These are phyloP conservation scores for Pestalotiopsis sp. DNA, from an alignment of 2,329 filamentous ascomycete species.

Conservation along the genomic window DNA sequence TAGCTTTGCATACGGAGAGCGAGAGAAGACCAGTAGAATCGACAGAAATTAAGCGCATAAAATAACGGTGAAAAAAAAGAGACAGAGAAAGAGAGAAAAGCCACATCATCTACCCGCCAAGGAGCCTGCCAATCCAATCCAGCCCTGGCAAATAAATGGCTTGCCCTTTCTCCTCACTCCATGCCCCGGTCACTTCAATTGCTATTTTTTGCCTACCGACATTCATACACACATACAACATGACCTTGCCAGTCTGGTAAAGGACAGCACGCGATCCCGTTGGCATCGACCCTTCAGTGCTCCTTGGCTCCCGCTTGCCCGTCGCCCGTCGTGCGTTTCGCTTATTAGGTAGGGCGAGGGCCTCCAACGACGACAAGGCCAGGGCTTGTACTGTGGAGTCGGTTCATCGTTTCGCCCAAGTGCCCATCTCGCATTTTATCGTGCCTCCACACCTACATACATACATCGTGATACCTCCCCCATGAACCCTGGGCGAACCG, in stretches of 20 bases:
- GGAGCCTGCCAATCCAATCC: neutral
- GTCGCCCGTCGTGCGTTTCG: neutral
- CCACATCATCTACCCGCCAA: neutral
- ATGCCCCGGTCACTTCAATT: neutral
- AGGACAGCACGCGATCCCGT: neutral
- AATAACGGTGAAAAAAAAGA: neutral
- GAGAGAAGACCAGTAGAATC: neutral
- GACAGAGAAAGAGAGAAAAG: neutral
- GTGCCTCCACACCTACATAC: neutral
- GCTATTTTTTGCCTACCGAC: neutral
- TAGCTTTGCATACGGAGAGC: neutral
- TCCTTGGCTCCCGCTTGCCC: neutral
- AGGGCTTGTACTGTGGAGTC: neutral
- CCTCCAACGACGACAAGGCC: neutral
- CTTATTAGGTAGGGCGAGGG: neutral
- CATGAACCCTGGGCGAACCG: neutral
- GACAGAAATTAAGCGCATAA: neutral
- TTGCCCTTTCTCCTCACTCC: neutral
- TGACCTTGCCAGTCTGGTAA: neutral
- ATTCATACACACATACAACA: neutral
- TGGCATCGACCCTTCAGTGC: neutral
- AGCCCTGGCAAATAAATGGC: neutral
- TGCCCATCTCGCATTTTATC: neutral
- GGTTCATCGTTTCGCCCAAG: neutral
- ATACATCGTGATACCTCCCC: neutral